phyloP scores from a whole-genome alignment of 2,329 filamentous ascomycete genomes.

The Pseudogymnoascus sp. region DNA sequence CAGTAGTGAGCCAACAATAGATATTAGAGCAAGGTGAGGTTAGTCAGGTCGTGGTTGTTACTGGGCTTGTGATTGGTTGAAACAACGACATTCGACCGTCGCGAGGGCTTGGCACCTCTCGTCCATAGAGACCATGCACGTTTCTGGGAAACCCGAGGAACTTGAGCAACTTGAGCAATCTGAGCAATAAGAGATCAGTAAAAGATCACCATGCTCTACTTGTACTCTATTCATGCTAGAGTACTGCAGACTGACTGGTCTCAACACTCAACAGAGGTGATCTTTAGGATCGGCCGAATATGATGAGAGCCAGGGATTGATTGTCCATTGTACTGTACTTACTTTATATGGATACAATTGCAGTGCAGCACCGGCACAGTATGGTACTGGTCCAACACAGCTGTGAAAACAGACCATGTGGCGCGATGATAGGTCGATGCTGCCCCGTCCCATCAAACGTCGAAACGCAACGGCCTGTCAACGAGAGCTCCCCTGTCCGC shows the following conservation, averaged over 20 bases:
- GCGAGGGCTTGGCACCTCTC: slow-evolving; percentile 1
- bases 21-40: neutral
- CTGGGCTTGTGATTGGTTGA: neutral
- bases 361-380: neutral
- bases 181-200: neutral
- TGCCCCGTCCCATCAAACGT: neutral
- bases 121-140: slow-evolving; percentile 5
- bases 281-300: neutral
- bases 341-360: neutral
- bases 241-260: neutral
- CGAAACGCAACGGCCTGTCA: neutral
- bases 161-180: neutral
- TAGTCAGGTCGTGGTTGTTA: neutral
- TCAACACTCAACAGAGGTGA: neutral
- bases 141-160: neutral
- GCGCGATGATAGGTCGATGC: slow-evolving; percentile 8
- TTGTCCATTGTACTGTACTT: slow-evolving; percentile 1
- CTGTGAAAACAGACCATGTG: neutral
- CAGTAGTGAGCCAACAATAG: neutral
- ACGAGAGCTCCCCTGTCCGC: neutral
- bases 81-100: neutral
- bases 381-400: neutral
- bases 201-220: too few relatives aligned
- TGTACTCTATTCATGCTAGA: neutral
- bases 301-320: slow-evolving; percentile 8